Evolutionary conservation across 257 asterid species (phyloP).

Genomic region (Solanum neorickii): DNA sequence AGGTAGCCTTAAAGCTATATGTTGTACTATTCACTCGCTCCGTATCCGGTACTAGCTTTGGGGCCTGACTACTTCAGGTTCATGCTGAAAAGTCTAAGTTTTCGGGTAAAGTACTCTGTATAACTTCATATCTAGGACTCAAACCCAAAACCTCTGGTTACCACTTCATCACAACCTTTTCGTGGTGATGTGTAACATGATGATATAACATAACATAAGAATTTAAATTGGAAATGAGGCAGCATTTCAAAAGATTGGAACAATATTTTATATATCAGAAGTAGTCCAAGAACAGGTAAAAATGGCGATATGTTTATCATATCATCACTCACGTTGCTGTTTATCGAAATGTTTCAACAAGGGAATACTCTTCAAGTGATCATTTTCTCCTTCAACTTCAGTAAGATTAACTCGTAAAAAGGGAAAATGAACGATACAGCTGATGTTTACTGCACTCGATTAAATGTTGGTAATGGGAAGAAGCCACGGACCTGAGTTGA

Average conservation of each 20-base stretch:
- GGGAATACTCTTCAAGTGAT: neutral
- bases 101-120: neutral
- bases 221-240: neutral
- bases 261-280: neutral
- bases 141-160: neutral
- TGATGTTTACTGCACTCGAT: neutral
- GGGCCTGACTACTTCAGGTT: neutral
- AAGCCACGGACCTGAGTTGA: neutral
- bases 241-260: neutral
- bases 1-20: neutral
- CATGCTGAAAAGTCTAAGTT: neutral
- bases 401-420: neutral
- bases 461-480: neutral
- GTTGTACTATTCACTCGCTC: neutral
- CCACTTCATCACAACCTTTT: neutral
- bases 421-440: neutral
- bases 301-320: neutral
- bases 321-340: neutral
- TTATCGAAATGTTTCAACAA: neutral
- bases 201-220: neutral
- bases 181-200: neutral
- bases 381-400: neutral
- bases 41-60: neutral
- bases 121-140: neutral
- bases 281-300: neutral